These are phyloP conservation scores for Coemansia sp. DNA, from an alignment of 192 early-diverging fungal genomes.

Conservation along the genomic window DNA sequence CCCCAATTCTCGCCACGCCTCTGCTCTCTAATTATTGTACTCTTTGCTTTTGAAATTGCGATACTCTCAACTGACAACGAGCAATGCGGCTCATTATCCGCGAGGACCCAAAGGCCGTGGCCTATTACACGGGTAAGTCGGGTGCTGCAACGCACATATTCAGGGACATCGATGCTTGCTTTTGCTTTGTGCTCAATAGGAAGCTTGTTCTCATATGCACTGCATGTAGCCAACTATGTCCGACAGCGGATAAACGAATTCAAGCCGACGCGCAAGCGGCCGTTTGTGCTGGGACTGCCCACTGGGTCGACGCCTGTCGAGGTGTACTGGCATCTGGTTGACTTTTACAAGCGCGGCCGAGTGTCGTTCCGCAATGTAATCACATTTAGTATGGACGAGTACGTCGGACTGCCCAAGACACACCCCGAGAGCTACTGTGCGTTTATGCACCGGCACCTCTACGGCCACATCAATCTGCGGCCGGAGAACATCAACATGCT, in stretches of 20 bases:
- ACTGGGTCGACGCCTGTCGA: conserved; percentile 81
- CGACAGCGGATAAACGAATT: conserved; percentile 75
- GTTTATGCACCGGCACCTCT: conserved; percentile 85
- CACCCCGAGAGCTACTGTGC: conserved; percentile 85
- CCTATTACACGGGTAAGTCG: conserved; percentile 45
- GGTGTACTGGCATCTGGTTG: conserved; percentile 76
- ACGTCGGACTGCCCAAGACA: conserved; percentile 66
- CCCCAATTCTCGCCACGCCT: neutral
- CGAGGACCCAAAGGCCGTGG: conserved; percentile 53
- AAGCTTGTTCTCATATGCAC: too few relatives aligned
- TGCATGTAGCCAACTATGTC: conserved; percentile 68
- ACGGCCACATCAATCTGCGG: conserved; percentile 77
- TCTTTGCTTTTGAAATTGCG: conserved; percentile 1
- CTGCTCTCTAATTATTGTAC: neutral
- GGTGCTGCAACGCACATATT: neutral
- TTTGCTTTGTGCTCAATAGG: neutral
- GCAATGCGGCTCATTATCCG: conserved; percentile 51
- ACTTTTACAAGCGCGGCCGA: conserved; percentile 65
- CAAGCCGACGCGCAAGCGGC: conserved; percentile 65
- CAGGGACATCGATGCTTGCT: neutral
- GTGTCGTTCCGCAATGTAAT: conserved; percentile 75
- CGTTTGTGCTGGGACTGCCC: conserved; percentile 82
- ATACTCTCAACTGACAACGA: neutral
- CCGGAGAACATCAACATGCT: conserved; percentile 79
- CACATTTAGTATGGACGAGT: conserved; percentile 89